Evolutionary conservation across 108 stramenopile genomes (phyloP), one percentile per base, ranked within the genome.

Genomic region (Aurantiochytrium sp.): DNA sequence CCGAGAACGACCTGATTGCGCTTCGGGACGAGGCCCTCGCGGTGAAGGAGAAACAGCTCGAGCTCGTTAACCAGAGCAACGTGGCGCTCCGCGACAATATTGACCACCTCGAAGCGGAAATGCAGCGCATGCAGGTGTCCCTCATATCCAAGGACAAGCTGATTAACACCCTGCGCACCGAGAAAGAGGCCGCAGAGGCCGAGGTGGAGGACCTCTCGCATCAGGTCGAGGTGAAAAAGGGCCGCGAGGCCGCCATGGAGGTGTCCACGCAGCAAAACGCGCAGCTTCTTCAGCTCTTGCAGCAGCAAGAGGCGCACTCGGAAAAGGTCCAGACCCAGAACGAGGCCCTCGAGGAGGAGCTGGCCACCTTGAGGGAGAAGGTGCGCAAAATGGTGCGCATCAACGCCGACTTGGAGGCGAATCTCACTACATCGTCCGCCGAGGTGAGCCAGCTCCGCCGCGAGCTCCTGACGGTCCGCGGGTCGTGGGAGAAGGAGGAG

Each of bases 231-330:
- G 73, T 81, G n/a, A 81, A 81, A 24, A 48, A 81, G 42, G 73
- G 73, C 17, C 39, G 45, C 10, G 73, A 81, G 19, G 73, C 39
- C n/a, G 73, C 73, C 17, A 81, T 81, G 73, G 73, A 81, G 39
- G 73, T 81, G 1, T 22, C 73, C 6, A 81, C 73, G 42, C 39
- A 81, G 45, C 73, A 81, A 24, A 81, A 81, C 73, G 73, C 73
- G 45, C 73, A 81, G 73, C 45, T 81, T 12, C 30, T 81, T n/a
- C 73, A 48, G 27, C 30, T 81, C 1, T 30, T 81, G 4, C 73
- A 81, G 32, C 73, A 81, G 3, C 73, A 81, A 19, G 73, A 81
- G 39, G 45, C 42, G 8, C 45, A n/a, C n/a, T 27, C 21, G n/a
- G 73, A 81, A 1, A 48, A 41, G 73, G 24, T 81, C 2, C 42